phyloP scores from a whole-genome alignment of 176 grass and related monocot genomes.

The Canna indica region DNA sequence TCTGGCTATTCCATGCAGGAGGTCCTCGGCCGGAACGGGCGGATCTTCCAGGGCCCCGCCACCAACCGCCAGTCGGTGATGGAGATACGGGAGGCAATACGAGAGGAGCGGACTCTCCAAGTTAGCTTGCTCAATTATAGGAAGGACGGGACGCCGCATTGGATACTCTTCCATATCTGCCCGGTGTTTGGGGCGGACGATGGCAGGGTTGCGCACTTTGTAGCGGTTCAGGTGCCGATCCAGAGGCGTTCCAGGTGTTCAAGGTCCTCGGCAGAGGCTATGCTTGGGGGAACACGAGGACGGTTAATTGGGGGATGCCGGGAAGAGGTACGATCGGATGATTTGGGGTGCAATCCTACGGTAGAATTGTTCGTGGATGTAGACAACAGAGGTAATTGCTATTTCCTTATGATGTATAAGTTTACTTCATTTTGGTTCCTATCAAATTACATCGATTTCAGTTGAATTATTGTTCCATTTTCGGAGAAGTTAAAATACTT shows the following conservation, averaged over 20 bases:
- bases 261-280: background rate
- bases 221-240: conserved; percentile 84
- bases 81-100: conserved; percentile 61
- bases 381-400: conserved; percentile 53
- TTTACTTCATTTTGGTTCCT: background rate
- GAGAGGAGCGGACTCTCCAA: conserved; percentile 46
- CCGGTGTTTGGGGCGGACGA: conserved; percentile 61
- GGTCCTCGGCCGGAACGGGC: conserved; percentile 61
- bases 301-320: conserved; percentile 40
- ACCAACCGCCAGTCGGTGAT: conserved; percentile 60
- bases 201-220: conserved; percentile 64
- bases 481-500: too few species aligned
- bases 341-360: conserved; percentile 33
- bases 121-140: conserved; percentile 59
- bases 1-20: conserved; percentile 47
- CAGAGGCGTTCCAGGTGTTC: background rate
- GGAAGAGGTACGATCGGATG: conserved; percentile 46
- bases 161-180: conserved; percentile 67
- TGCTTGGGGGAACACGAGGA: background rate
- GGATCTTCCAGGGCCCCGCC: conserved; percentile 77
- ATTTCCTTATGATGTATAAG: background rate
- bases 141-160: conserved; percentile 69
- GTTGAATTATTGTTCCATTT: background rate
- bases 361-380: conserved; percentile 50
- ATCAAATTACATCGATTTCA: background rate